These are phyloP conservation scores for Aspergillus fijiensis DNA, from an alignment of 2,329 filamentous ascomycete species.

Conservation along the genomic window DNA sequence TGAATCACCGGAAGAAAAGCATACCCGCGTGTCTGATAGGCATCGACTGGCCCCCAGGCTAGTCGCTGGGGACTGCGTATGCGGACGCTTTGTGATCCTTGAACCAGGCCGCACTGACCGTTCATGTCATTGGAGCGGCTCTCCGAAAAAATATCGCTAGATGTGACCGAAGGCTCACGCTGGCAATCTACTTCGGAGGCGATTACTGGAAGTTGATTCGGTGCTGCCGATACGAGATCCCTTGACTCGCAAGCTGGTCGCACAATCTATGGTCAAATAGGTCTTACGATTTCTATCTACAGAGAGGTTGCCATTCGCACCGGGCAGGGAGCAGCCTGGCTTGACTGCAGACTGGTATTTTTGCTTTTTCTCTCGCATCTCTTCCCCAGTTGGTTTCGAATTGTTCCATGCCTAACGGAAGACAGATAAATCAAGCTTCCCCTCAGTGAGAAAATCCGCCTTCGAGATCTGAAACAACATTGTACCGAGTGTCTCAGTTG, in stretches of 20 bases:
- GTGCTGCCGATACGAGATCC: conserved; percentile 12
- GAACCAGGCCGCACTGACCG: conserved; percentile 13
- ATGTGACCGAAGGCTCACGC: conserved; percentile 12
- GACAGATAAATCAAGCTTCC: conserved; percentile 2
- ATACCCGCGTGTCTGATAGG: conserved; percentile 10
- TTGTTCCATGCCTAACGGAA: neutral
- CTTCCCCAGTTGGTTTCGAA: neutral
- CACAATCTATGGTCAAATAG: conserved; percentile 16
- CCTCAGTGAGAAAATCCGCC: neutral
- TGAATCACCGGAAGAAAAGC: conserved; percentile 1
- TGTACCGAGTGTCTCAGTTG: neutral
- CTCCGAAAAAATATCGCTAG: conserved; percentile 9
- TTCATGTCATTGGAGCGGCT: conserved; percentile 19
- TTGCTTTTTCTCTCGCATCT: conserved; percentile 7
- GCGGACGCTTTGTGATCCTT: conserved; percentile 13
- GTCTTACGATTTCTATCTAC: conserved; percentile 12
- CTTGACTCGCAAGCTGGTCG: conserved; percentile 19
- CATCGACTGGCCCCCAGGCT: conserved; percentile 4
- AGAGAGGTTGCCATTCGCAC: conserved; percentile 13
- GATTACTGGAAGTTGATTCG: conserved; percentile 13
- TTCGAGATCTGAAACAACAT: neutral
- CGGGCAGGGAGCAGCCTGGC: conserved; percentile 21
- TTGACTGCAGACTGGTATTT: conserved; percentile 11
- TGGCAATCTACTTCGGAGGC: conserved; percentile 3
- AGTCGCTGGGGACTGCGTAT: conserved; percentile 14